These are phyloP conservation scores for Shiraia bambusicola DNA, from an alignment of 2,329 filamentous ascomycete species.

Conservation along the genomic window DNA sequence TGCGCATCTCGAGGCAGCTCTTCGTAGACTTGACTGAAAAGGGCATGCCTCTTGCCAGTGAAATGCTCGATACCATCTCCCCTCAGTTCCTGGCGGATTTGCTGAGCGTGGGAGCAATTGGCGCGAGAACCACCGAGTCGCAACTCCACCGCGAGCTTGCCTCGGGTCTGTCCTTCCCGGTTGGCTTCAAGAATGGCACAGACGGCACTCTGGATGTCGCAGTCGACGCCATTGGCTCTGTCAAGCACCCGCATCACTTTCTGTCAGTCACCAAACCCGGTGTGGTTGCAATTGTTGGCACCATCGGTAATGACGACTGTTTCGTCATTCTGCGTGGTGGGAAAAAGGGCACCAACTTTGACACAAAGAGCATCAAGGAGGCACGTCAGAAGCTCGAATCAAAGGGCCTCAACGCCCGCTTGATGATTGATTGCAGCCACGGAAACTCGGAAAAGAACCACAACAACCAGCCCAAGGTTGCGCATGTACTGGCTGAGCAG, in stretches of 20 bases:
- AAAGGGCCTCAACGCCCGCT: constrained; percentile 69
- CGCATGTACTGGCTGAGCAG: constrained; percentile 77
- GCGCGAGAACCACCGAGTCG: constrained; percentile 93
- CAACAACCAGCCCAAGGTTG: constrained; percentile 95
- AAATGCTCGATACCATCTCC: constrained; percentile 98
- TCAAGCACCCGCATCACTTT: constrained; percentile 92
- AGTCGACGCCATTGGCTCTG: constrained; percentile 92
- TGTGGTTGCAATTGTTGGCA: constrained; percentile 91
- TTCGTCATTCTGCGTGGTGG: constrained; percentile 95
- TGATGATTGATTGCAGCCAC: constrained; percentile 99
- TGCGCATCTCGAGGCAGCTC: constrained; percentile 81
- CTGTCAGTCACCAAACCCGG: constrained; percentile 96
- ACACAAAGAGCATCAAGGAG: constrained; percentile 77
- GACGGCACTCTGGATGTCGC: constrained; percentile 87
- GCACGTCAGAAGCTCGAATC: constrained; percentile 77
- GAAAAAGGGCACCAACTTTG: constrained; percentile 91
- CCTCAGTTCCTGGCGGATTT: constrained; percentile 95
- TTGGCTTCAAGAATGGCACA: constrained; percentile 99
- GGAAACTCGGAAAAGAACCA: constrained; percentile 96
- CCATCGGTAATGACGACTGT: constrained; percentile 92
- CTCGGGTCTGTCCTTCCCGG: constrained; percentile 91
- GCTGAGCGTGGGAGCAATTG: constrained; percentile 87
- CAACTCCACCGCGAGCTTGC: constrained; percentile 95
- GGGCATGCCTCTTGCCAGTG: constrained; percentile 94
- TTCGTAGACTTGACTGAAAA: constrained; percentile 88